Evolutionary conservation across 2,329 filamentous ascomycete species (phyloP).

Genomic region (Alternaria ventricosa): DNA sequence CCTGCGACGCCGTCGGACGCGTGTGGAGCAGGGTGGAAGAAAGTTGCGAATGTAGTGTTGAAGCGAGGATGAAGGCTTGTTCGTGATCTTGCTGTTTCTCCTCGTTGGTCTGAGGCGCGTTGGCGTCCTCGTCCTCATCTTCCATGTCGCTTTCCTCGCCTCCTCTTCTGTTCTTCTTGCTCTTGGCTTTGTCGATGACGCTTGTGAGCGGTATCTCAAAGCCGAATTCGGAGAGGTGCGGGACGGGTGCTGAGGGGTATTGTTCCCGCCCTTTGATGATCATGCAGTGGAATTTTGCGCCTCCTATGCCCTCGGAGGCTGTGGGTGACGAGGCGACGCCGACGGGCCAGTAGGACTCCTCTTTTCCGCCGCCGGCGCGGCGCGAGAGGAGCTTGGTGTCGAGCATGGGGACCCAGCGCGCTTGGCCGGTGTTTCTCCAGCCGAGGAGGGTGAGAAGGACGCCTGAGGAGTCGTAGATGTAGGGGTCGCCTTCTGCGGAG

Average conservation of each 20-base stretch:
- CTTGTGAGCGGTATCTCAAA: conserved; percentile 82
- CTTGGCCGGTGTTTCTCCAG: conserved; percentile 86
- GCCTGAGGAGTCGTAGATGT: conserved; percentile 92
- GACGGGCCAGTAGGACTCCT: conserved; percentile 93
- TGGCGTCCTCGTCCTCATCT: conserved; percentile 43
- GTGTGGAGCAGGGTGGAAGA: conserved; percentile 76
- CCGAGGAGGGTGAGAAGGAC: conserved; percentile 86
- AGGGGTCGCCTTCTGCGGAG: conserved; percentile 91
- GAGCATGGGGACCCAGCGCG: conserved; percentile 88
- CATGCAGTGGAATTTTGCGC: conserved; percentile 95
- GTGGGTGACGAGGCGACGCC: conserved; percentile 76
- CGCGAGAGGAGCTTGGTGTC: conserved; percentile 86
- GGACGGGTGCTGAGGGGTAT: conserved; percentile 83
- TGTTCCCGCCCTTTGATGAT: conserved; percentile 95
- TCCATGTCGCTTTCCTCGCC: conserved; percentile 38
- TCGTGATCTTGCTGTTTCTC: conserved; percentile 71
- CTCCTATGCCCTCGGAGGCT: conserved; percentile 73
- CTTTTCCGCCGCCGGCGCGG: conserved; percentile 81
- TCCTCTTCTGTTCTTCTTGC: conserved; percentile 36
- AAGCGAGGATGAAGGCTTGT: conserved; percentile 79
- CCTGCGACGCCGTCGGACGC: conserved; percentile 68
- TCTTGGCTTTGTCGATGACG: conserved; percentile 47
- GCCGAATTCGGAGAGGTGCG: conserved; percentile 90
- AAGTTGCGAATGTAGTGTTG: conserved; percentile 74
- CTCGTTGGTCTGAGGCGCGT: conserved; percentile 18